Percentiles rank a stretch among this genome's conserved stretches.
Evolutionary conservation across 1,139 yeast species (phyloP).

Genomic region (Taiozyma sp.): DNA sequence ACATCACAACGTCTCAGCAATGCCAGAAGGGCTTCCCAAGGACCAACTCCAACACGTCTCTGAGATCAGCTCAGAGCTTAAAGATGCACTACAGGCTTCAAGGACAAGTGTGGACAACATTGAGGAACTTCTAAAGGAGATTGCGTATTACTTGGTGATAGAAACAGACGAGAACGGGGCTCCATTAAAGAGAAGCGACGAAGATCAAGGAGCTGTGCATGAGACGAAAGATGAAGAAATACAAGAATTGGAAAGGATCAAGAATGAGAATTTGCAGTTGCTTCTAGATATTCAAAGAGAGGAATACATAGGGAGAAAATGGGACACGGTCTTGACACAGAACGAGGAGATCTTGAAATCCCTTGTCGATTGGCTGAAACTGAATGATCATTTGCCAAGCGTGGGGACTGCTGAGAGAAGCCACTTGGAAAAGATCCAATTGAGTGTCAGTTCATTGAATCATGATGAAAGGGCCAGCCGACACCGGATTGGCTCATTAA

Average conservation of each 20-base stretch:
- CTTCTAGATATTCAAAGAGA: slow-evolving; percentile 43
- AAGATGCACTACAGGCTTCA: slow-evolving; percentile 12
- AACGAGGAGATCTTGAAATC: slow-evolving; percentile 38
- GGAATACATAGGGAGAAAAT: slow-evolving; percentile 33
- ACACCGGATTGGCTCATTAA: slow-evolving; percentile 1
- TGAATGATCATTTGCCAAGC: slow-evolving; percentile 8
- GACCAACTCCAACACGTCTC: slow-evolving; percentile 21
- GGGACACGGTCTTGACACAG: slow-evolving; percentile 34
- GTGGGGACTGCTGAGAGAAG: neutral
- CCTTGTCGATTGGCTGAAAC: slow-evolving; percentile 34
- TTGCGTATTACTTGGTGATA: slow-evolving; percentile 9
- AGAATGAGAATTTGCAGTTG: slow-evolving; percentile 33
- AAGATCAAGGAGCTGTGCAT: neutral
- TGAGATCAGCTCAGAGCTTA: slow-evolving; percentile 9
- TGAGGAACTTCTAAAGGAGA: slow-evolving; percentile 14
- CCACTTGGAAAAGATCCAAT: slow-evolving; percentile 1
- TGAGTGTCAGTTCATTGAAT: slow-evolving; percentile 3
- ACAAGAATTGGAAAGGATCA: slow-evolving; percentile 25
- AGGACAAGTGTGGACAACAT: slow-evolving; percentile 13
- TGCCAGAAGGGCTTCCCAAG: slow-evolving; percentile 13
- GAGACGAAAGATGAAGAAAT: neutral
- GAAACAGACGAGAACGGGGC: slow-evolving; percentile 4
- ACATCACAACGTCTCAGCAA: neutral
- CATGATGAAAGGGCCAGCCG: neutral
- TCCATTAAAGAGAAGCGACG: neutral